phyloP scores from a whole-genome alignment of 768 basidiomycete species.

The Boletales sp. region DNA sequence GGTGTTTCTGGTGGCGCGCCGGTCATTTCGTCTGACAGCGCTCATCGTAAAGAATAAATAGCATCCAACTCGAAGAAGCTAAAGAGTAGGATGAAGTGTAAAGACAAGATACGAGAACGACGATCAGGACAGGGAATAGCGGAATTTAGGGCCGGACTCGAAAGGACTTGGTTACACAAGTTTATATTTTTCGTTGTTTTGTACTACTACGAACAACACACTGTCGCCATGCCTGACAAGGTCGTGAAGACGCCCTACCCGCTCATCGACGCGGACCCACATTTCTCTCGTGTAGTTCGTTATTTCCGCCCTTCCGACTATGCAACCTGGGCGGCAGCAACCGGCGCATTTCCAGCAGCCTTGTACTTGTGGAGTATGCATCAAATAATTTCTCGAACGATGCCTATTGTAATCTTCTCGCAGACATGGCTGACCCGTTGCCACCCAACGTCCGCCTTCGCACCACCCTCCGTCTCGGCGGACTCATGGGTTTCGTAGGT shows the following conservation, averaged over 20 bases:
- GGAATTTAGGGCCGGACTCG: conserved; percentile 30
- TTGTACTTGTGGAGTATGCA: conserved; percentile 78
- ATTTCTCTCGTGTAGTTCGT: conserved; percentile 79
- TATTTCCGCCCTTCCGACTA: conserved; percentile 91
- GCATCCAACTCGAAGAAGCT: conserved; percentile 1
- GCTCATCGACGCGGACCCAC: conserved; percentile 92
- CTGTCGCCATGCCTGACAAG: conserved; percentile 39
- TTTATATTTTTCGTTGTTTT: conserved; percentile 5
- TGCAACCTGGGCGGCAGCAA: conserved; percentile 75
- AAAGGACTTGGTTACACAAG: conserved; percentile 5
- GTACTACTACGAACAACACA: not conserved
- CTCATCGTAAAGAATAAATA: conserved; percentile 44
- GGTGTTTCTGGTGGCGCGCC: conserved; percentile 34
- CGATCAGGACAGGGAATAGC: conserved; percentile 17
- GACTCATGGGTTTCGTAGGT: conserved; percentile 79
- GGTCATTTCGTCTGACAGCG: conserved; percentile 47
- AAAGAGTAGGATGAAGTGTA: conserved; percentile 5
- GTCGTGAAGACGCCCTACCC: conserved; percentile 69
- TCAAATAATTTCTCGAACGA: conserved; percentile 1
- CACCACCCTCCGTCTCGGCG: conserved; percentile 51
- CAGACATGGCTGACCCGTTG: conserved; percentile 47
- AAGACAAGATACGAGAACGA: conserved; percentile 21
- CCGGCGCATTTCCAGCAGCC: conserved; percentile 77
- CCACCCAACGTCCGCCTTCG: conserved; percentile 35
- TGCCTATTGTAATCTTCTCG: conserved; percentile 6